Percentiles rank a stretch among this genome's conserved stretches.
phyloP scores from a whole-genome alignment of 2,329 filamentous ascomycete species.

The Ophiocordyceps sinensis region DNA sequence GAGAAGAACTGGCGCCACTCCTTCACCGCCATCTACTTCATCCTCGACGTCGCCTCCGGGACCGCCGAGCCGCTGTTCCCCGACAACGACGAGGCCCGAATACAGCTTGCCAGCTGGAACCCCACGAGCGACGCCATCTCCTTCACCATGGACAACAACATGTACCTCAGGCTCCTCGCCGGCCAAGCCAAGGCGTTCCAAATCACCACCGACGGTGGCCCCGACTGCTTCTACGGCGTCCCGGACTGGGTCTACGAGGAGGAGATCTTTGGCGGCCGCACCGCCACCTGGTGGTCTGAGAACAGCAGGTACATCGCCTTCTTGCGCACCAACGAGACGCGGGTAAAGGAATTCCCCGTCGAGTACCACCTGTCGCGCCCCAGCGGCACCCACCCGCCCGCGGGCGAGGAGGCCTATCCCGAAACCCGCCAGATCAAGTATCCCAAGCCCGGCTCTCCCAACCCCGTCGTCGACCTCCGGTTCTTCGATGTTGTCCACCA shows the following conservation, averaged over 20 bases:
- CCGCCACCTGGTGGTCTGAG: constrained; percentile 88
- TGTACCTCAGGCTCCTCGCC: constrained; percentile 57
- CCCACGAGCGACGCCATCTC: constrained; percentile 74
- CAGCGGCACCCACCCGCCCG: constrained; percentile 51
- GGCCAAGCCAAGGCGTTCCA: constrained; percentile 44
- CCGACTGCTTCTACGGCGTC: constrained; percentile 84
- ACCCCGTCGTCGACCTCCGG: constrained; percentile 73
- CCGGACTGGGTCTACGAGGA: constrained; percentile 94
- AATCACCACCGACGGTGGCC: constrained; percentile 76
- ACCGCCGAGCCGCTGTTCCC: constrained; percentile 65
- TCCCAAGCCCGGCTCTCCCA: constrained; percentile 86
- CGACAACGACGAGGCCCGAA: constrained; percentile 42
- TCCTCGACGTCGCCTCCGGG: constrained; percentile 79
- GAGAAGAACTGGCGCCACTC: constrained; percentile 83
- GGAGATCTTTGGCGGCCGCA: constrained; percentile 52
- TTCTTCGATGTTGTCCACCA: constrained; percentile 75
- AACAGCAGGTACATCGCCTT: constrained; percentile 86
- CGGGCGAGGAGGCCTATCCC: constrained; percentile 74
- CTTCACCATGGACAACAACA: constrained; percentile 84
- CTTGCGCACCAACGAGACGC: constrained; percentile 82
- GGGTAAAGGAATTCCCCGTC: constrained; percentile 80
- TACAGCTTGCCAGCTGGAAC: constrained; percentile 84
- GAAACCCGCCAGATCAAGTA: constrained; percentile 92
- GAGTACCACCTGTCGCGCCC: constrained; percentile 87
- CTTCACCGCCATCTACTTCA: constrained; percentile 73